Base-by-base conservation (phyloP, 371 early-diverging fungal species). In the Mucor racemosus region DNA sequence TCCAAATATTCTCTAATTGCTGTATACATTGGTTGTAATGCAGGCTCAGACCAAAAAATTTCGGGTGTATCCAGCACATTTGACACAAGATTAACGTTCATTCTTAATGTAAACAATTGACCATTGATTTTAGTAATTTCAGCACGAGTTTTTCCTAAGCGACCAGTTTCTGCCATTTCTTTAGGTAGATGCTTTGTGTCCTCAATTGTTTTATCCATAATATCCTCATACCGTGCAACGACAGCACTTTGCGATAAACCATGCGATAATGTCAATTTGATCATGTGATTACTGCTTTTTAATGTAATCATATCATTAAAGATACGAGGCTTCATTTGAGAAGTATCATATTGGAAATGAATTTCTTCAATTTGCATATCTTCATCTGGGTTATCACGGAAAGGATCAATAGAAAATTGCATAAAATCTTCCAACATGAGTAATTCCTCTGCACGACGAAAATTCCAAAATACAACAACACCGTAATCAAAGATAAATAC, bases 401-500 rank as follows among this genome's bases (percentile, higher is more conserved):
- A 71, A 4, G 81, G 74, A 19, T 73, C 74, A 38, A 80, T 68
- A 0, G 74, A 79, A 60, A 88, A 84, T 54, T 84, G 75, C 40
- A 81, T 70, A n/a, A 95, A 71, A 58, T 93, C 90, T n/a, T 82
- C 80, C 64, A 97, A 73, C 70, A 96, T 85, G 65, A 84, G 74
- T 26, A 83, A 64, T 74, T 97, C 99, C 67, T 97, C 94, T 34
- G 84, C 84, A 62, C 93, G 89, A n/a, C 88, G 87, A 71, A 98
- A 90, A 39, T 96, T 96, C 99, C 99, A 98, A 67, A 96, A 90
- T 1, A 97, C 97, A 3, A 94, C 92, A 7, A 96, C 97, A 33
- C 98, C 97, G 72, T 96, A 97, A 68, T 96, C 97, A 71, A 97
- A 97, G 56, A 92, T 78, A 65, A 93, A 93, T 11, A 92, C 76